Evolutionary conservation across 2,329 filamentous ascomycete species (phyloP).

Genomic region (Rhexocercosporidium sp.): DNA sequence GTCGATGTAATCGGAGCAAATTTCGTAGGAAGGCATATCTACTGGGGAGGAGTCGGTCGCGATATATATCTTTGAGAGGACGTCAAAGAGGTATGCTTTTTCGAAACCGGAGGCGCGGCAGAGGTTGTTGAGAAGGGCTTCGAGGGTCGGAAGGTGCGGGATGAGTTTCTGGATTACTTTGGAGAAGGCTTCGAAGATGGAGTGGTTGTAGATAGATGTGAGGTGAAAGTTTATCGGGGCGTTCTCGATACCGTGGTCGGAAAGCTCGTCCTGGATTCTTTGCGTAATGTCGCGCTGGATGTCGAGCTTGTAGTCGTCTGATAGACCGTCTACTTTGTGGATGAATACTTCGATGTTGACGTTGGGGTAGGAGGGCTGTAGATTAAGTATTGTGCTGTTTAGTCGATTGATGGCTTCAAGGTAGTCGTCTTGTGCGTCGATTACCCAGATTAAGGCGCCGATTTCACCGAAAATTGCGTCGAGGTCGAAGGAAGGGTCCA

Average conservation of each 20-base stretch:
- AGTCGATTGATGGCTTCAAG: slow-evolving; percentile 87
- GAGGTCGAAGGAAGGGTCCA: slow-evolving; percentile 87
- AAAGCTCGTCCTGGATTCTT: slow-evolving; percentile 93
- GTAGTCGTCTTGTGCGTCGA: slow-evolving; percentile 98
- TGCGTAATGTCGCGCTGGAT: slow-evolving; percentile 97
- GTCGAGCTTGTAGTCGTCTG: slow-evolving; percentile 94
- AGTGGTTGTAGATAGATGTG: slow-evolving; percentile 98
- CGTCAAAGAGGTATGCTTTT: slow-evolving; percentile 97
- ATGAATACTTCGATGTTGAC: slow-evolving; percentile 99
- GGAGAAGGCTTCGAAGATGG: slow-evolving; percentile 96
- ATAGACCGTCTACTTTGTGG: slow-evolving; percentile 97
- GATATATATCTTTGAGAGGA: slow-evolving; percentile 98
- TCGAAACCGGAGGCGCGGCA: slow-evolving; percentile 94
- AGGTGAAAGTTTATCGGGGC: slow-evolving; percentile 93
- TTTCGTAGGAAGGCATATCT: slow-evolving; percentile 95
- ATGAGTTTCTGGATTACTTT: slow-evolving; percentile 99
- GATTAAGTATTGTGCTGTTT: slow-evolving; percentile 85
- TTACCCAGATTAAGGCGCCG: slow-evolving; percentile 96
- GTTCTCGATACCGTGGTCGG: slow-evolving; percentile 91
- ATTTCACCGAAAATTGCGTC: slow-evolving; percentile 94
- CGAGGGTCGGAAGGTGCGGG: slow-evolving; percentile 88
- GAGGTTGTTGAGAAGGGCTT: slow-evolving; percentile 91
- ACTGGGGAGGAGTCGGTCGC: slow-evolving; percentile 92
- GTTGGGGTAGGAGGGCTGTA: slow-evolving; percentile 86
- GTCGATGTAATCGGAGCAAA: slow-evolving; percentile 98